phyloP scores from a whole-genome alignment of 768 basidiomycete species.

The Mycena metata region DNA sequence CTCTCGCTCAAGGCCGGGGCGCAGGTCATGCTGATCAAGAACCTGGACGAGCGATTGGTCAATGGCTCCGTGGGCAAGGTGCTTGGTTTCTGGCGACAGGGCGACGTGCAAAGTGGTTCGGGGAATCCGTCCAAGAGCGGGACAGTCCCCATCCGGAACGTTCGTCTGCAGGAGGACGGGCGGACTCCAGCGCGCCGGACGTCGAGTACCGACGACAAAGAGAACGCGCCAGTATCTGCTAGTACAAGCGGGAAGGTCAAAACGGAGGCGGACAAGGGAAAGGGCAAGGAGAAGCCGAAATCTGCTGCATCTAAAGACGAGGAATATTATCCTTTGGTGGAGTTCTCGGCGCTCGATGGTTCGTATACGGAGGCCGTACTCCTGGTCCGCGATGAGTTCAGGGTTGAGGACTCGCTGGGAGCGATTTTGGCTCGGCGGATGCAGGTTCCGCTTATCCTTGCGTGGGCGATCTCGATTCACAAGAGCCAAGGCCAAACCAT shows the following conservation, averaged over 20 bases:
- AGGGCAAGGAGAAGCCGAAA: conserved; percentile 45
- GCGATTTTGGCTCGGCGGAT: conserved; percentile 59
- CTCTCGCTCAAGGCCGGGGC: conserved; percentile 71
- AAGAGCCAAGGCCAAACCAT: conserved; percentile 89
- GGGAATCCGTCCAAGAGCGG: conserved; percentile 39
- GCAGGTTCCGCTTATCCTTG: conserved; percentile 76
- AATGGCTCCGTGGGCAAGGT: conserved; percentile 85
- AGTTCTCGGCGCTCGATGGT: conserved; percentile 53
- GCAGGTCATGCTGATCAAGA: conserved; percentile 82
- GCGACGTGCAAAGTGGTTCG: conserved; percentile 31
- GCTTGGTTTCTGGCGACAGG: conserved; percentile 62
- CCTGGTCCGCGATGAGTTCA: conserved; percentile 66
- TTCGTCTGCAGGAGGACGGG: conserved; percentile 57
- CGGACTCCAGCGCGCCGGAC: conserved; percentile 57
- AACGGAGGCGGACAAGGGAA: conserved; percentile 40
- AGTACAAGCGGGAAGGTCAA: conserved; percentile 57
- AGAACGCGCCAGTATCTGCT: conserved; percentile 52
- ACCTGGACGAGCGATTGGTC: conserved; percentile 79
- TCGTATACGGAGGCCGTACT: conserved; percentile 58
- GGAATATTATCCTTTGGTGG: conserved; percentile 61
- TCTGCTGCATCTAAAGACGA: conserved; percentile 48
- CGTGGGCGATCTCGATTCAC: conserved; percentile 90
- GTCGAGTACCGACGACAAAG: conserved; percentile 60
- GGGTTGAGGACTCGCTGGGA: conserved; percentile 66
- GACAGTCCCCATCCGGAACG: conserved; percentile 39